Evolutionary conservation across 805 yeast species (phyloP), one percentile per base, ranked within the genome.

Genomic region (Saccharomyces eubayanus): DNA sequence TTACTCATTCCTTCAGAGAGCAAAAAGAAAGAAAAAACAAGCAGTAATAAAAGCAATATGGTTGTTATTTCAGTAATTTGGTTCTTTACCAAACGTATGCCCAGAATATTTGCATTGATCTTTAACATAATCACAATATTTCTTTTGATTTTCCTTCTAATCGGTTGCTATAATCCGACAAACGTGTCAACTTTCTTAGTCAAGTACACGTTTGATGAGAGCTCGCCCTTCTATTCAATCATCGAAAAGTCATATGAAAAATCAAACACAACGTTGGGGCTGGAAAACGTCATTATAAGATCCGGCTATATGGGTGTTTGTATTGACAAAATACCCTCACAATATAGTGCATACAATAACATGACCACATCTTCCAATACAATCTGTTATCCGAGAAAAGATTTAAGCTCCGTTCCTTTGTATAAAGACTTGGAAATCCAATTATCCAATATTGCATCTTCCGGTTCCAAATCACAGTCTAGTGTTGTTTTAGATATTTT

Each of bases 281-380:
- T 77, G 24, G 67, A 76, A 11, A 62, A 68, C 3, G 70, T 83
- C 65, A 57, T 68, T 5, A 75, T 84, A 3, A 72, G 72, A 46
- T 75, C 81, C 9, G 85, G 85, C 8, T 83, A 82, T 59, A 59
- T 81, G 59, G 82, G 84, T 1, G 67, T 82, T 28, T 85, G 90
- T 63, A 66, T 82, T 4, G 72, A 72, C 6, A 55, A 66, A 46
- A 43, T 70, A 2, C 73, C 73, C 29, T 45, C 50, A 6, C 47
- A 48, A n/a, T 62, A 63, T 46, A 56, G 58, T 30, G 29, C 49
- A 28, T 56, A 59, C 41, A 51, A 46, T 12, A 47, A 53, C 28
- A 36, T 48, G 28, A 41, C 56, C 16, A 48, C 62, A 8, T 51
- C 64, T 1, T 36, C 43, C 43, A 36, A 16, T 36, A n/a, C 24